These are phyloP conservation scores for Haplosporangium gracile DNA, from an alignment of 192 early-diverging fungal genomes.

Conservation along the genomic window DNA sequence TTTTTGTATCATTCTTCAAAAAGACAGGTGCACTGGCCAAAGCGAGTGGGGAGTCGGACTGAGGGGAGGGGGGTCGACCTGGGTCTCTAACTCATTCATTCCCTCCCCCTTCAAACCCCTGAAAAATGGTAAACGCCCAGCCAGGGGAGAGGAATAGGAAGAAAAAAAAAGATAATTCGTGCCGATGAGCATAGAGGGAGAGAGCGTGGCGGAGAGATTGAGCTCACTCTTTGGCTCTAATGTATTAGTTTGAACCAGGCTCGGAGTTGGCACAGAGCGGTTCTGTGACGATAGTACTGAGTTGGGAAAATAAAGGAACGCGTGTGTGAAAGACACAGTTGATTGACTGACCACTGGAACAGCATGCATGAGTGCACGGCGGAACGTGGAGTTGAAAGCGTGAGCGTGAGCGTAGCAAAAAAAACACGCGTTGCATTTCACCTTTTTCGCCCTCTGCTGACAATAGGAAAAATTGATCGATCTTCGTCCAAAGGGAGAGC, in stretches of 20 bases:
- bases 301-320: background rate
- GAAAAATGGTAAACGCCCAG: background rate
- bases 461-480: background rate
- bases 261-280: background rate
- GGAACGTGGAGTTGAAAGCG: background rate
- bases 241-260: too few relatives aligned
- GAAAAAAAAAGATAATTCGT: too few relatives aligned
- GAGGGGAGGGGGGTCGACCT: background rate
- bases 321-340: background rate
- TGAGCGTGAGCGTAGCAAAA: background rate
- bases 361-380: background rate
- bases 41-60: background rate
- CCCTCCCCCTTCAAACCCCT: background rate
- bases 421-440: background rate
- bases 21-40: background rate
- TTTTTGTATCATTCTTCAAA: background rate
- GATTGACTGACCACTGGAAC: background rate
- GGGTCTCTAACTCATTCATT: background rate
- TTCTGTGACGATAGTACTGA: background rate
- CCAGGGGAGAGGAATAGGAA: background rate
- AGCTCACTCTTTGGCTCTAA: too few relatives aligned
- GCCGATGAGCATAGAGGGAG: too few relatives aligned
- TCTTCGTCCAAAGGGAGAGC: background rate
- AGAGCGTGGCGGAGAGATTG: too few relatives aligned
- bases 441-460: background rate